These are phyloP conservation scores for Chytriomyces sp. DNA, from an alignment of 192 early-diverging fungal genomes.

Conservation along the genomic window DNA sequence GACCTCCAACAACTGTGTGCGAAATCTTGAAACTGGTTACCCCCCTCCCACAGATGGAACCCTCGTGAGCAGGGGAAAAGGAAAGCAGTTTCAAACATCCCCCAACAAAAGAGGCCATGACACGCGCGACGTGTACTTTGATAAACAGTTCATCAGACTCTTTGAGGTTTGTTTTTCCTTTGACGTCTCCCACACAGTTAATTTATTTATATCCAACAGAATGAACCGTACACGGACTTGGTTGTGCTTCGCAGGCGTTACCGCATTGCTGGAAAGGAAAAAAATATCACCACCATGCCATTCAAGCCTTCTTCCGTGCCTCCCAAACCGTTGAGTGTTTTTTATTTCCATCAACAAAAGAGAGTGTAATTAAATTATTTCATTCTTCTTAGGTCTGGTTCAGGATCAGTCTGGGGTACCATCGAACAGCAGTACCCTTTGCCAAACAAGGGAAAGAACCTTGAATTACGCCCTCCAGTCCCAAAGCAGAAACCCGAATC, in stretches of 20 bases:
- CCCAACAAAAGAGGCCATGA: slow-evolving; percentile 59
- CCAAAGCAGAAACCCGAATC: slow-evolving; percentile 39
- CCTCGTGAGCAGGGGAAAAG: slow-evolving; percentile 51
- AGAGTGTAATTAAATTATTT: slow-evolving; percentile 1
- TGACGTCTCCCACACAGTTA: neutral
- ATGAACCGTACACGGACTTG: slow-evolving; percentile 62
- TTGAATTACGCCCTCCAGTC: slow-evolving; percentile 25
- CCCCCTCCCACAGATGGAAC: slow-evolving; percentile 25
- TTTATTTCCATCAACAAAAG: neutral
- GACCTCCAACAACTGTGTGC: slow-evolving; percentile 20
- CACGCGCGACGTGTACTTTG: slow-evolving; percentile 59
- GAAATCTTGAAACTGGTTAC: slow-evolving; percentile 31
- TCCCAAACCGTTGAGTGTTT: slow-evolving; percentile 55
- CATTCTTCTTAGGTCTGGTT: slow-evolving; percentile 52
- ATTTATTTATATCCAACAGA: no score
- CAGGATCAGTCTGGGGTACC: slow-evolving; percentile 57
- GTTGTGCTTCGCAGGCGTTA: slow-evolving; percentile 53
- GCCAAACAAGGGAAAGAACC: slow-evolving; percentile 41
- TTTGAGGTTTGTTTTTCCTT: slow-evolving; percentile 48
- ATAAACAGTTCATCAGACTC: slow-evolving; percentile 54
- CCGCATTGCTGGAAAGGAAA: slow-evolving; percentile 56
- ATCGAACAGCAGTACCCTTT: slow-evolving; percentile 65
- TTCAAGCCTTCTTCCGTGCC: slow-evolving; percentile 61
- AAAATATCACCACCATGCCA: slow-evolving; percentile 53
- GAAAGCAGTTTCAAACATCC: slow-evolving; percentile 61